These are phyloP conservation scores for Moesziomyces parantarcticus DNA, from an alignment of 1,284 basidiomycete genomes.

Conservation along the genomic window DNA sequence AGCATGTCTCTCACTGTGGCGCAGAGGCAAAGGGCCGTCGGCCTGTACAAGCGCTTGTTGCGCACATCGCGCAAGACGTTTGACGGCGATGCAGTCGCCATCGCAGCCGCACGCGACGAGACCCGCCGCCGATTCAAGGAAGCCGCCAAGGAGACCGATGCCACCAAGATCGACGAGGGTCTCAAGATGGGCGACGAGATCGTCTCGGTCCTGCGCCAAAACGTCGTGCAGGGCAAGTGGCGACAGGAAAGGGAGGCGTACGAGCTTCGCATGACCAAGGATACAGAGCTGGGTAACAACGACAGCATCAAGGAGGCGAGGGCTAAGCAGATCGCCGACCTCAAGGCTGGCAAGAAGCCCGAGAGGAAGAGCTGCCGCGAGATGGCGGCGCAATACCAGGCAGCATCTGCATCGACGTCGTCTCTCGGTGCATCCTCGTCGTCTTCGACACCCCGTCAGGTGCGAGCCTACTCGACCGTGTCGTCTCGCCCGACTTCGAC, in stretches of 20 bases:
- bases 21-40: slow-evolving; percentile 56
- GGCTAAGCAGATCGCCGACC: slow-evolving; percentile 53
- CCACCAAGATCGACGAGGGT: slow-evolving; percentile 55
- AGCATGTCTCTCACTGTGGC: slow-evolving; percentile 47
- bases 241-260: slow-evolving; percentile 46
- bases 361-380: slow-evolving; percentile 48
- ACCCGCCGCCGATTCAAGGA: slow-evolving; percentile 51
- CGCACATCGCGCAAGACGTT: slow-evolving; percentile 62
- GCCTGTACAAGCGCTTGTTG: slow-evolving; percentile 62
- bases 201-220: slow-evolving; percentile 55
- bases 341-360: slow-evolving; percentile 54
- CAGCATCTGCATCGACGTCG: slow-evolving; percentile 18
- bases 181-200: slow-evolving; percentile 63
- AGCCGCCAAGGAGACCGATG: slow-evolving; percentile 48
- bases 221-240: slow-evolving; percentile 65
- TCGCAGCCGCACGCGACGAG: slow-evolving; percentile 51
- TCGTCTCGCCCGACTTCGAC: slow-evolving; percentile 13
- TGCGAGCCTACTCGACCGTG: slow-evolving; percentile 36
- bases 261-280: slow-evolving; percentile 58
- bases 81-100: slow-evolving; percentile 46
- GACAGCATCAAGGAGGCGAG: slow-evolving; percentile 60
- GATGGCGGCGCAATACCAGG: slow-evolving; percentile 38
- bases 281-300: slow-evolving; percentile 66
- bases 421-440: slow-evolving; percentile 40
- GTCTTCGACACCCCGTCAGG: slow-evolving; percentile 22